These are phyloP conservation scores for Neonectria ditissima DNA, from an alignment of 2,329 filamentous ascomycete species.

Conservation along the genomic window DNA sequence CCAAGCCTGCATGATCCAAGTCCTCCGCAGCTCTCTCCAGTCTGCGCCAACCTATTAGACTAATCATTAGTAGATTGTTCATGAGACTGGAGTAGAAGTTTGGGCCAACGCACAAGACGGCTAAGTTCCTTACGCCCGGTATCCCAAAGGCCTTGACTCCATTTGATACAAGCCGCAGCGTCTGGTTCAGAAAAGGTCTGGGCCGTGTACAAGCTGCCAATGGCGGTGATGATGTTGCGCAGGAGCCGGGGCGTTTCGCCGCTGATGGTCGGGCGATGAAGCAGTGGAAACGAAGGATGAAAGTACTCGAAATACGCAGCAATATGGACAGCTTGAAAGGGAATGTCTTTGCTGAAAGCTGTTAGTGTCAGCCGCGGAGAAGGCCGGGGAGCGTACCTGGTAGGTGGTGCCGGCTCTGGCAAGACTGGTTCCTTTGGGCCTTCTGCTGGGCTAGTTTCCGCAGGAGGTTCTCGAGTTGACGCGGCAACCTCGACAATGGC, in stretches of 20 bases:
- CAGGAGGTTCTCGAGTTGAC: not conserved
- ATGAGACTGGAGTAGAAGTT: too few relatives aligned
- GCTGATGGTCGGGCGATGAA: conserved; percentile 35
- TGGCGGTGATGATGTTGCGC: conserved; percentile 33
- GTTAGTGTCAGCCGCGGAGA: not conserved
- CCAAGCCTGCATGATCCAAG: conserved; percentile 47
- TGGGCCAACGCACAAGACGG: conserved; percentile 6
- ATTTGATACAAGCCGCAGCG: conserved; percentile 6
- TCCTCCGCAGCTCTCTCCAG: conserved; percentile 38
- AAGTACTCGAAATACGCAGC: conserved; percentile 40
- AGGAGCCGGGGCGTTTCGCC: conserved; percentile 18
- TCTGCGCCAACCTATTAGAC: conserved; percentile 38
- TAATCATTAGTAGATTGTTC: not conserved
- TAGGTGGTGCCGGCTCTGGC: not conserved
- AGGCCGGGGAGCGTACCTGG: not conserved
- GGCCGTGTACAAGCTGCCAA: conserved; percentile 36
- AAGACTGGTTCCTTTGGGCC: not conserved
- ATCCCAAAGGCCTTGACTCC: conserved; percentile 37
- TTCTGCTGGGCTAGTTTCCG: not conserved
- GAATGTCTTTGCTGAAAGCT: not conserved
- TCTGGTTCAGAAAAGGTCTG: conserved; percentile 24
- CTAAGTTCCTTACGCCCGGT: conserved; percentile 27
- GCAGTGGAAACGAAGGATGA: conserved; percentile 39
- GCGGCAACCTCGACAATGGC: not conserved
- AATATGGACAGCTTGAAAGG: conserved; percentile 10